Evolutionary conservation across 768 basidiomycete genomes (phyloP).

Genomic region (Chlorophyllum brunneum): DNA sequence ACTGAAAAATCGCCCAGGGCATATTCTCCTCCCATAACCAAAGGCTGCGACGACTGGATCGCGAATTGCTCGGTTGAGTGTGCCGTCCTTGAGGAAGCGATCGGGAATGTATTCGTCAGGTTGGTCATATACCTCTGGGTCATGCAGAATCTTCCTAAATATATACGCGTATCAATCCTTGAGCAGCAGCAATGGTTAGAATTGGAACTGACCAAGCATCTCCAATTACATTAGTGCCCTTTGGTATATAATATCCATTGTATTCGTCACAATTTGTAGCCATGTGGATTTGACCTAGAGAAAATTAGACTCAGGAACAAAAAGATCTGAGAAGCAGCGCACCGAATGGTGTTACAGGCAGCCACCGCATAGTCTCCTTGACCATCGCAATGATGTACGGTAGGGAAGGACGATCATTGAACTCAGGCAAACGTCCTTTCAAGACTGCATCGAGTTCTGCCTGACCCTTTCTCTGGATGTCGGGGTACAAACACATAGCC

Average conservation of each 20-base stretch:
- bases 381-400: slow-evolving; percentile 34
- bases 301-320: not conserved
- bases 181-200: not conserved
- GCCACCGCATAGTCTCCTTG: slow-evolving; percentile 26
- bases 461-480: slow-evolving; percentile 32
- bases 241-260: slow-evolving; percentile 14
- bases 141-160: slow-evolving; percentile 16
- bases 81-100: slow-evolving; percentile 15
- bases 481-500: slow-evolving; percentile 35
- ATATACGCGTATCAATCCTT: not conserved
- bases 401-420: slow-evolving; percentile 27
- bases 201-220: slow-evolving; percentile 15
- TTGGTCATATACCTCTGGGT: slow-evolving; percentile 11
- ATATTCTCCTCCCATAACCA: slow-evolving; percentile 15
- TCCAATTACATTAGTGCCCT: slow-evolving; percentile 14
- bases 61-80: not conserved
- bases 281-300: slow-evolving; percentile 5
- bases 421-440: slow-evolving; percentile 32
- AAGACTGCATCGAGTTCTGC: slow-evolving; percentile 38
- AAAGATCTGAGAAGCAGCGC: not conserved
- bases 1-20: slow-evolving; percentile 19
- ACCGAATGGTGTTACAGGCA: slow-evolving; percentile 16
- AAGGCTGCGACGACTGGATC: slow-evolving; percentile 10
- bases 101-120: slow-evolving; percentile 15
- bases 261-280: slow-evolving; percentile 12